Evolutionary conservation across 2,329 filamentous ascomycete species (phyloP).

Genomic region (Aureobasidium leucospermi): DNA sequence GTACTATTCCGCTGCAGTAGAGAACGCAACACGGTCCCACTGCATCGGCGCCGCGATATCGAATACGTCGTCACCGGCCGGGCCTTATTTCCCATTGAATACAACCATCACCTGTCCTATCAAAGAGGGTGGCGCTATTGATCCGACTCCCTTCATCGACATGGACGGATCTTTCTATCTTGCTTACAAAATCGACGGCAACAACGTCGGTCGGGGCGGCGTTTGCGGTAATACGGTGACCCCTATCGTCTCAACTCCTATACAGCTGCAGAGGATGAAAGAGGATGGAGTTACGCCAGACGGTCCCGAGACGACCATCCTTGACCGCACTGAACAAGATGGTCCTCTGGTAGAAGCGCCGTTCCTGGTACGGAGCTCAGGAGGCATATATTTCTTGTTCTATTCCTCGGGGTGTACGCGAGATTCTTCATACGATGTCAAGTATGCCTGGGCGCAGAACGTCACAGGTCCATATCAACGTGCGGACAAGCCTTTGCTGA

Average conservation of each 20-base stretch:
- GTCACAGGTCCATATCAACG: constrained; percentile 27
- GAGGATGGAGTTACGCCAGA: constrained; percentile 23
- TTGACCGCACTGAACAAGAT: constrained; percentile 24
- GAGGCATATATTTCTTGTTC: constrained; percentile 30
- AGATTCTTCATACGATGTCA: constrained; percentile 24
- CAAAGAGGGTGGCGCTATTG: constrained; percentile 27
- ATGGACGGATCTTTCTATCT: constrained; percentile 24
- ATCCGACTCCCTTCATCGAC: constrained; percentile 26
- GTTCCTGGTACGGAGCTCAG: constrained; percentile 21
- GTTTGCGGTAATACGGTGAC: constrained; percentile 25
- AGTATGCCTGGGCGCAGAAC: constrained; percentile 25
- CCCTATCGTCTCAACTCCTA: constrained; percentile 24
- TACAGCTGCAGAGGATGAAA: constrained; percentile 28
- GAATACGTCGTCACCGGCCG: constrained; percentile 18
- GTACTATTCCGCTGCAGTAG: constrained; percentile 28
- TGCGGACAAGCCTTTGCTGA: constrained; percentile 20
- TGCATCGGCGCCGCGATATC: constrained; percentile 30
- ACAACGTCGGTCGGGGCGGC: constrained; percentile 27
- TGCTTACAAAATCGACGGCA: constrained; percentile 30
- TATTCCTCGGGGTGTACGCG: constrained; percentile 30
- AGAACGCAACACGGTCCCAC: constrained; percentile 17
- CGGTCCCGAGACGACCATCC: constrained; percentile 20
- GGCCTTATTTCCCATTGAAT: constrained; percentile 24
- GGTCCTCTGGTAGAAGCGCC: constrained; percentile 31
- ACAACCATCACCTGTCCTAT: constrained; percentile 23